A percentile compares a stretch with the other conserved stretches of the same genome.
phyloP scores from a whole-genome alignment of 768 basidiomycete species.

The Xanthoconium stramineum region DNA sequence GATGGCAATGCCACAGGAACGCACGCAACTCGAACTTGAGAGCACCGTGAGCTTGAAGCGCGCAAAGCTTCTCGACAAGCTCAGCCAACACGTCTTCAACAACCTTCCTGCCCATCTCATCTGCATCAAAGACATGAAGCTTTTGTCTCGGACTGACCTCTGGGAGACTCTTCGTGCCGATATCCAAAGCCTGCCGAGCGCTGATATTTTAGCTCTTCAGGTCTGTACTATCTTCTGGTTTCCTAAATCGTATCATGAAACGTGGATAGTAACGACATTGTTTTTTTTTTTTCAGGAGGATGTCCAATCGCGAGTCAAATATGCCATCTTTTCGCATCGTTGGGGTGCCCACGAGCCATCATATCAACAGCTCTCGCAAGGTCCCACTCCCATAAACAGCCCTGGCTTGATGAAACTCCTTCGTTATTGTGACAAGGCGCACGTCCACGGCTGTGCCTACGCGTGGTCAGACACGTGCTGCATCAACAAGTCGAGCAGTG shows the following conservation, averaged over 20 bases:
- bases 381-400: not conserved
- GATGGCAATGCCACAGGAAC: not conserved
- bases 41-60: constrained; percentile 2
- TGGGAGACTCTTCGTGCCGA: constrained; percentile 5
- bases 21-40: not conserved
- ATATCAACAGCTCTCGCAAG: not conserved
- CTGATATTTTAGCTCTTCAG: constrained; percentile 8
- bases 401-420: constrained; percentile 4
- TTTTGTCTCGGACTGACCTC: constrained; percentile 9
- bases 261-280: not conserved
- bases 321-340: constrained; percentile 15
- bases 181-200: not conserved
- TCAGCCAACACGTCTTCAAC: constrained; percentile 13
- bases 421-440: constrained; percentile 7
- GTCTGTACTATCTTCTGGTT: not conserved
- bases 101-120: constrained; percentile 17
- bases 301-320: constrained; percentile 1
- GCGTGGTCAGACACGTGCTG: constrained; percentile 15
- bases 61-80: constrained; percentile 3
- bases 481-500: constrained; percentile 15
- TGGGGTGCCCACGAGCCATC: constrained; percentile 10
- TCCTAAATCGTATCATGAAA: not conserved
- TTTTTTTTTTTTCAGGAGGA: constrained; percentile 6
- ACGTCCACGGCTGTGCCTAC: constrained; percentile 5
- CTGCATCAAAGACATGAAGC: constrained; percentile 6